phyloP scores from a whole-genome alignment of 495 filamentous ascomycete genomes.

The Trichoderma virens region DNA sequence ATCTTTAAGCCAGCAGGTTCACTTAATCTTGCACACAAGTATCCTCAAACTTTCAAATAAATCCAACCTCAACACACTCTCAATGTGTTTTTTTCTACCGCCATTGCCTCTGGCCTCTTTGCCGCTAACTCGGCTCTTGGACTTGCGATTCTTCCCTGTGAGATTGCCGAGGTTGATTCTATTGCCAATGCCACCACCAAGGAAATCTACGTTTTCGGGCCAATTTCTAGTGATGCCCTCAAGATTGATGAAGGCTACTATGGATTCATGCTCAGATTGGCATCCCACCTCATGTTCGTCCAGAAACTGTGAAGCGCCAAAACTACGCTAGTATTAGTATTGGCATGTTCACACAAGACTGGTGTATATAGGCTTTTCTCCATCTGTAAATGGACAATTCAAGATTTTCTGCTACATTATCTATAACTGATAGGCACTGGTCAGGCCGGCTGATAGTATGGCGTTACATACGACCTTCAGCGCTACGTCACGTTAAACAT shows the following conservation, averaged over 20 bases:
- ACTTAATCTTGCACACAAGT: neutral
- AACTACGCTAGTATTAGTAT: neutral
- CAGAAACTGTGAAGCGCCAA: neutral
- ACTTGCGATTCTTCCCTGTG: neutral
- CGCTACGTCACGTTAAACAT: neutral
- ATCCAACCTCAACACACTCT: neutral
- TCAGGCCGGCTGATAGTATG: neutral
- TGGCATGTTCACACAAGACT: neutral
- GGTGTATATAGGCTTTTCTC: neutral
- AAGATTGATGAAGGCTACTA: neutral
- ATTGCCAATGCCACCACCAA: neutral
- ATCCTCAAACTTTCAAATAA: neutral
- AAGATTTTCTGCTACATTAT: neutral
- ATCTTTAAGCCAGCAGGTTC: neutral
- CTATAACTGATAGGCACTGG: neutral
- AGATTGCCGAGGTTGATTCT: neutral
- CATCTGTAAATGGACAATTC: neutral
- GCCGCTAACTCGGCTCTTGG: neutral
- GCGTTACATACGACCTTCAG: neutral
- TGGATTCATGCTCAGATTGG: neutral
- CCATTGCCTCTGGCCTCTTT: neutral
- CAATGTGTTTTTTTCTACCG: neutral
- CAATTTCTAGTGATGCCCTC: neutral
- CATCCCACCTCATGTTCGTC: neutral
- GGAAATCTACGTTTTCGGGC: neutral